Evolutionary conservation across 2,329 filamentous ascomycete species (phyloP), one percentile per base, ranked within the genome.

Genomic region (Teratosphaeria gauchensis): DNA sequence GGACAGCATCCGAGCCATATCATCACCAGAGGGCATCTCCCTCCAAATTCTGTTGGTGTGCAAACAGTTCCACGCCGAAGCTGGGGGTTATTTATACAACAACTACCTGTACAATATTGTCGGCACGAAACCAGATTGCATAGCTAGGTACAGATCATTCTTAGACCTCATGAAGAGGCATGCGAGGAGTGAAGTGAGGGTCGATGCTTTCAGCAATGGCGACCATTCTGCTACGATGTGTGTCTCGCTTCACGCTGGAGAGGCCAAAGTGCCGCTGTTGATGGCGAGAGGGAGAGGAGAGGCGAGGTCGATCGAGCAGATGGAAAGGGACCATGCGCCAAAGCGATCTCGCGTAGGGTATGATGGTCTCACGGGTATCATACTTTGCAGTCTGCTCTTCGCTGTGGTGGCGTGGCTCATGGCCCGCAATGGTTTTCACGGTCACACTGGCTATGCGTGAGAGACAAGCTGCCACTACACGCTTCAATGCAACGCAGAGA

Each of bases 51-150:
- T 69, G 6, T 57, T 53, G 3, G 58, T 62, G 8, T 65, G 61
- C n/a, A 64, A 59, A 19, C 52, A 59, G 19, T 56, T 71, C 2
- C 54, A 65, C 57, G 19, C 9, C 11, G 69, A 71, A 58, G 64
- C 61, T 12, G 60, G 59, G 54, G 64, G 57, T 14, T 68, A 65
- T 21, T 62, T 71, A 33, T 71, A 69, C 64, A 69, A 65, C 56
- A 64, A 58, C 51, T 71, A 71, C 54, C 61, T 71, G 8, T 70
- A 68, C 64, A 70, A 69, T 56, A 59, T 71, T 38, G 61, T 71
- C n/a, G 69, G 69, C 32, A 61, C 60, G 33, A 71, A 70, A 53
- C 35, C 56, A n/a, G 62, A 69, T 28, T 69, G 66, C 52, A 56
- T 71, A 6, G 57, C 54, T 2, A 51, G 54, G 1, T 71, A 69